These are phyloP conservation scores for Gaeumannomyces sp. DNA, from an alignment of 2,329 filamentous ascomycete genomes.

Conservation along the genomic window DNA sequence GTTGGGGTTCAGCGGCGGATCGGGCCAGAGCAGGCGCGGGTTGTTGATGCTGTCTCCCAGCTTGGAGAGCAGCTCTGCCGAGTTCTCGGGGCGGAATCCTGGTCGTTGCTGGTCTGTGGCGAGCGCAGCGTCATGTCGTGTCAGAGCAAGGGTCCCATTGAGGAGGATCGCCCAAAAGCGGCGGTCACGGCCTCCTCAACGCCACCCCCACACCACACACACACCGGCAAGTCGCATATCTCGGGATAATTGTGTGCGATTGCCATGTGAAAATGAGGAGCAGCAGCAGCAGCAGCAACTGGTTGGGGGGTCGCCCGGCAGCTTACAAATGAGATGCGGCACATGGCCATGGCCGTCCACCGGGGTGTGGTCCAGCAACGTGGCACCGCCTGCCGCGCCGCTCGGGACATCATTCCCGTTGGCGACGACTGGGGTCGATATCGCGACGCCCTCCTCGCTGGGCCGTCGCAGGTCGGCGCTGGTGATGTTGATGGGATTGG, in stretches of 20 bases:
- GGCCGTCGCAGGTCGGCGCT: conserved; percentile 32
- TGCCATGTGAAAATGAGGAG: conserved; percentile 17
- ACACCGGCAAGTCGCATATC: too few species aligned
- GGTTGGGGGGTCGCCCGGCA: conserved; percentile 1
- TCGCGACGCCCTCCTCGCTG: conserved; percentile 20
- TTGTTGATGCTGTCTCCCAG: conserved; percentile 27
- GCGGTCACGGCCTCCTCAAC: background rate
- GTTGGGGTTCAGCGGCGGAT: conserved; percentile 23
- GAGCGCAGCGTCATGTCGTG: background rate
- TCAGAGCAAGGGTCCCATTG: background rate
- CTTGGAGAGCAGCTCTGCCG: conserved; percentile 16
- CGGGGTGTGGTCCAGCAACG: conserved; percentile 14
- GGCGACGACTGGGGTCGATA: conserved; percentile 16
- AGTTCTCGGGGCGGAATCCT: conserved; percentile 13
- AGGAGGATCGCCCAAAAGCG: conserved; percentile 4
- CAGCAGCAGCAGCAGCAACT: background rate
- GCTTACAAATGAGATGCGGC: conserved; percentile 44
- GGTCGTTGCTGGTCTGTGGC: conserved; percentile 16
- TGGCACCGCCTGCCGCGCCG: conserved; percentile 7
- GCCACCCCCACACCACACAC: too few species aligned
- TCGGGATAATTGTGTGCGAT: too few species aligned
- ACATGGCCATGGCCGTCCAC: conserved; percentile 34
- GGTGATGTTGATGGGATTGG: conserved; percentile 29
- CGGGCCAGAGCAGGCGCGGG: conserved; percentile 26
- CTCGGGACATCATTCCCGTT: conserved; percentile 17